These are phyloP conservation scores for Ammopiptanthus mongolicus DNA, from an alignment of 306 rosid genomes.

Conservation along the genomic window DNA sequence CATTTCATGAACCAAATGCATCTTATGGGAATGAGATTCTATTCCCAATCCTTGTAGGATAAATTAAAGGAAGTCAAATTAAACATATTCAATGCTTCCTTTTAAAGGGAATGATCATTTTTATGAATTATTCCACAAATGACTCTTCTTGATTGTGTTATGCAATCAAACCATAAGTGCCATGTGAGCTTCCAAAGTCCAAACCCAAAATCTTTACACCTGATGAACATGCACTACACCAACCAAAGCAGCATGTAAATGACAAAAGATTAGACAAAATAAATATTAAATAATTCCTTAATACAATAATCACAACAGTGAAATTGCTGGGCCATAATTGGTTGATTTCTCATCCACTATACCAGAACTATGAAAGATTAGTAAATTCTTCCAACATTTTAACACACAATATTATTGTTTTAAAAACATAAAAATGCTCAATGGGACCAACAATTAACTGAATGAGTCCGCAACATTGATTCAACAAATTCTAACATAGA, in stretches of 20 bases:
- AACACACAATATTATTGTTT: background rate
- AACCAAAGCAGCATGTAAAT: background rate
- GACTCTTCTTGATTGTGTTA: background rate
- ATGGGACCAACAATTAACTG: background rate
- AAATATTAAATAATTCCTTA: background rate
- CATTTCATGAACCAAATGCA: too few species aligned
- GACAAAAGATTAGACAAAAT: background rate
- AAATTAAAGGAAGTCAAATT: background rate
- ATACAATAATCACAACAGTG: background rate
- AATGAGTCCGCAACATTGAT: background rate
- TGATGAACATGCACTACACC: background rate
- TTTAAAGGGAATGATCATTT: background rate
- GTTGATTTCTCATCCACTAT: conserved; percentile 6
- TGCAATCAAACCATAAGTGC: background rate
- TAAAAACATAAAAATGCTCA: background rate
- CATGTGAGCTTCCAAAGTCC: background rate
- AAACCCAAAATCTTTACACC: background rate
- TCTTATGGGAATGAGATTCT: background rate
- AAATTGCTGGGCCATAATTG: background rate
- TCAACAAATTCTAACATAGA: conserved; percentile 1
- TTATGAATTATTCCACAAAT: background rate
- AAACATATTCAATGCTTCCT: background rate
- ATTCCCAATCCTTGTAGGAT: background rate
- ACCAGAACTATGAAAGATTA: background rate
- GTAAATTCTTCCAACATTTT: conserved; percentile 9